Base-by-base conservation (phyloP, 2,329 filamentous ascomycete genomes). In the Exutisphaerella laricina region DNA sequence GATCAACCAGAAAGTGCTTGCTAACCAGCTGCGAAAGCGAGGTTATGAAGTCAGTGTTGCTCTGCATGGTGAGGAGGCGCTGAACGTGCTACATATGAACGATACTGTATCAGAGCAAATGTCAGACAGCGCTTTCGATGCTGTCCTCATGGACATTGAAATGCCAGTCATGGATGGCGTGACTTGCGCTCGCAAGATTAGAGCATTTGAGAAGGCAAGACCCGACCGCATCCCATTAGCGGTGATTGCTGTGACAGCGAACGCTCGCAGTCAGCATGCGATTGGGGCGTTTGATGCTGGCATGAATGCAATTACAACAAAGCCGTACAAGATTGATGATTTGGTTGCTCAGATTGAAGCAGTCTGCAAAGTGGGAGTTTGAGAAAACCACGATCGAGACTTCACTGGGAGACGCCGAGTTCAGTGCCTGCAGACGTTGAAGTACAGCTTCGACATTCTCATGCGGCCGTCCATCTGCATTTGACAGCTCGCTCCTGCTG, bases 111-210 rank as follows among this genome's bases (percentile, higher is more conserved):
- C 41, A 13, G 37, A 35, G 5, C 17, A 29, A 12, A 8, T 25
- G 17, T 31, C 16, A 3, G 13, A 18, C 10, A 9, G 18, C 18
- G 18, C 32, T 8, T 53, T 61, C 12, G 48, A 51, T 30, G 30
- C 59, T 10, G 47, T 60, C 5, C 46, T 59, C 17, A 58, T 60
- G 54, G 59, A 61, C 35, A 49, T 60, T 14, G 58, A 61, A 43
- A 61, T 61, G 58, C 58, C 58, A 2, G 49, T 58, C n/a, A 57
- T 58, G 47, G 51, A 59, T 29, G 58, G 58, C 6, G 34, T 59
- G 4, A 53, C 48, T 3, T 59, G 57, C 30, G 45, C 54, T 3
- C 36, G 49, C 9, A 41, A 41, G 12, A 60, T 61, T 31, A 42
- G 58, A n/a, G 48, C 53, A n/a, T 45, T 53, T 35, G 52, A 61